Evolutionary conservation across 129 eudicot genomes (phyloP), one percentile per base, ranked within the genome.

Genomic region (Centella asiatica): DNA sequence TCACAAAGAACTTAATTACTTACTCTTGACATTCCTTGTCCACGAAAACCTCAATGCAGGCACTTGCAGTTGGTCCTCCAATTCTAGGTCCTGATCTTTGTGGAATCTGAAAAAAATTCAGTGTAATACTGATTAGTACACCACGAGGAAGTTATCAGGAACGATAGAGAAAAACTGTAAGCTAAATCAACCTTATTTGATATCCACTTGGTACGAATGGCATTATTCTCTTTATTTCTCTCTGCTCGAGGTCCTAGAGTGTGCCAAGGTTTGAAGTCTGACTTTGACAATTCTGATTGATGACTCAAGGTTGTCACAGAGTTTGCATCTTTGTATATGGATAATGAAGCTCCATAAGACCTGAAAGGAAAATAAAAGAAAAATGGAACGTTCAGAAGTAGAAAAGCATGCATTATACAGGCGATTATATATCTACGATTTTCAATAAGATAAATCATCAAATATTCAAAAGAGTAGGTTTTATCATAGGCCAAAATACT

Each of bases 121-220:
- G 26, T 18, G 33, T 27, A 7, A 23, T 4, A 39, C 11, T 44
- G 53, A 24, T 18, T 24, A 40, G 25, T 45, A 63, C 19, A 63
- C 37, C 31, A 48, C 22, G 33, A 27, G 47, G 22, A 67, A 54
- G 44, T 61, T n/a, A 19, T 20, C 47, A 61, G 20, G 33, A 13
- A 28, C n/a, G 25, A 54, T 5, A 22, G 15, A 18, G 27, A 15
- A 24, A 28, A 19, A 8, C 6, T n/a, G 61, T 36, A 8, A 65
- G 46, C 46, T 37, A 39, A 51, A 55, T 15, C 24, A 62, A 87
- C 98, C 86, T 87, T 92, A 65, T 74, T 72, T 49, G 95, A 71
- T 64, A 90, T 87, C 98, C 98, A 92, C 79, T 87, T 92, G 46
- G 96, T 74, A 66, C 95, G 90, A 69, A 86, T 63, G 56, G 86